Evolutionary conservation across 495 filamentous ascomycete species (phyloP).

Genomic region (Aspergillus egyptiacus): DNA sequence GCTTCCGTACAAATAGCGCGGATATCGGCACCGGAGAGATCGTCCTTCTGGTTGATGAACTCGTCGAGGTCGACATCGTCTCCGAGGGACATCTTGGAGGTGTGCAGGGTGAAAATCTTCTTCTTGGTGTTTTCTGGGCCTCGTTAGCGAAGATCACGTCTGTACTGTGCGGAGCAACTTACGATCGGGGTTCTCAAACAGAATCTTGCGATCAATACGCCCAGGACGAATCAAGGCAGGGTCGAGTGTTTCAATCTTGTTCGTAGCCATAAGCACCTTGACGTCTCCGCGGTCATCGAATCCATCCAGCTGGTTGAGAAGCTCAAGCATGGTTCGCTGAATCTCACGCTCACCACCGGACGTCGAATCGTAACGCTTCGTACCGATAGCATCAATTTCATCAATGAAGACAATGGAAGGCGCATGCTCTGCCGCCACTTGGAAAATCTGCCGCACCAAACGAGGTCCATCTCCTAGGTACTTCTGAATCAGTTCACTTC

Average conservation of each 20-base stretch:
- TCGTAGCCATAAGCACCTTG: slow-evolving; percentile 99
- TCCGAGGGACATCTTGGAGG: slow-evolving; percentile 95
- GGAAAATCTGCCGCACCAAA: slow-evolving; percentile 94
- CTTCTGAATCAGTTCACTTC: slow-evolving; percentile 97
- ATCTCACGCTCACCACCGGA: slow-evolving; percentile 97
- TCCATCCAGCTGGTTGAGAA: slow-evolving; percentile 96
- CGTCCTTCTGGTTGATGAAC: slow-evolving; percentile 98
- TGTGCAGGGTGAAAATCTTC: slow-evolving; percentile 99
- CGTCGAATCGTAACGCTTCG: slow-evolving; percentile 96
- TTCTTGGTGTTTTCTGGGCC: slow-evolving; percentile 86
- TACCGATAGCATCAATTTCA: slow-evolving; percentile 98
- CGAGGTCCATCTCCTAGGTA: slow-evolving; percentile 96
- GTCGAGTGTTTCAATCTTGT: slow-evolving; percentile 98
- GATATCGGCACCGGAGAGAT: slow-evolving; percentile 95
- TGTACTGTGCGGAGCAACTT: slow-evolving; percentile 28
- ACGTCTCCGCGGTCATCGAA: slow-evolving; percentile 99
- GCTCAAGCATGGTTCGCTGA: slow-evolving; percentile 96
- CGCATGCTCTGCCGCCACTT: slow-evolving; percentile 92
- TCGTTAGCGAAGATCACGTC: slow-evolving; percentile 24
- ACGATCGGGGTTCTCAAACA: slow-evolving; percentile 98
- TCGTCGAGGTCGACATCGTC: slow-evolving; percentile 96
- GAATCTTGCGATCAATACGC: slow-evolving; percentile 97
- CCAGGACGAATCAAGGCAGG: slow-evolving; percentile 94
- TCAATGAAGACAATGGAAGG: slow-evolving; percentile 99
- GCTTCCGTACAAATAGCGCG: slow-evolving; percentile 98